A percentile compares a stretch with the other conserved stretches of the same genome.
These are phyloP conservation scores for Murraya paniculata DNA, from an alignment of 345 rosid genomes.

Conservation along the genomic window DNA sequence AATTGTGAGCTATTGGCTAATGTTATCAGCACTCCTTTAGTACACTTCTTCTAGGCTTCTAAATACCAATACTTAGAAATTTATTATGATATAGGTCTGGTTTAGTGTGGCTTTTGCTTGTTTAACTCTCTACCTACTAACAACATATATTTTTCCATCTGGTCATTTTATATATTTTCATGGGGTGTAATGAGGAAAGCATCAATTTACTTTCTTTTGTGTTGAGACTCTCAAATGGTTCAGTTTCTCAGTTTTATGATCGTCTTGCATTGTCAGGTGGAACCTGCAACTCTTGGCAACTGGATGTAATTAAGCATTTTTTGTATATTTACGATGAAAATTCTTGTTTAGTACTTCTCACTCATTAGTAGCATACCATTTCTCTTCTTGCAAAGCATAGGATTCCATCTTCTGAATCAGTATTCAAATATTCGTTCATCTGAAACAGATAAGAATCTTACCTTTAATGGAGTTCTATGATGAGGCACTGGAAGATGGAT, in stretches of 20 bases:
- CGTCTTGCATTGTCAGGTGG: slow-evolving; percentile 52
- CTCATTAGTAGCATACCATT: neutral
- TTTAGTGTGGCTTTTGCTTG: no score
- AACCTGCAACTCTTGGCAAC: slow-evolving; percentile 93
- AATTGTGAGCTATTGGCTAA: no score
- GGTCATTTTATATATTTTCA: neutral
- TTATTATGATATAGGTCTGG: no score
- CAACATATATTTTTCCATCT: neutral
- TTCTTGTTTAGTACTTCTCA: neutral
- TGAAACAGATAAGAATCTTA: slow-evolving; percentile 72
- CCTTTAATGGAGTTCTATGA: slow-evolving; percentile 87
- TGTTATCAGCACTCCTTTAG: no score
- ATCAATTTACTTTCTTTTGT: neutral
- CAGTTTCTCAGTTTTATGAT: neutral
- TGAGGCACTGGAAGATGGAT: slow-evolving; percentile 76
- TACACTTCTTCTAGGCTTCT: no score
- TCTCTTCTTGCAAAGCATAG: neutral
- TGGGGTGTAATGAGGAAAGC: neutral
- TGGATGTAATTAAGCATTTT: slow-evolving; percentile 96
- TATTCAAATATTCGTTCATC: neutral
- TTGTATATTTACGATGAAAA: slow-evolving; percentile 44
- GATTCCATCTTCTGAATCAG: neutral
- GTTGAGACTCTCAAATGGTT: neutral
- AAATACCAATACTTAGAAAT: no score
- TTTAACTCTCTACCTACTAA: neutral